Base-by-base conservation (phyloP, 75 land plant species). In the Azolla pinnata region DNA sequence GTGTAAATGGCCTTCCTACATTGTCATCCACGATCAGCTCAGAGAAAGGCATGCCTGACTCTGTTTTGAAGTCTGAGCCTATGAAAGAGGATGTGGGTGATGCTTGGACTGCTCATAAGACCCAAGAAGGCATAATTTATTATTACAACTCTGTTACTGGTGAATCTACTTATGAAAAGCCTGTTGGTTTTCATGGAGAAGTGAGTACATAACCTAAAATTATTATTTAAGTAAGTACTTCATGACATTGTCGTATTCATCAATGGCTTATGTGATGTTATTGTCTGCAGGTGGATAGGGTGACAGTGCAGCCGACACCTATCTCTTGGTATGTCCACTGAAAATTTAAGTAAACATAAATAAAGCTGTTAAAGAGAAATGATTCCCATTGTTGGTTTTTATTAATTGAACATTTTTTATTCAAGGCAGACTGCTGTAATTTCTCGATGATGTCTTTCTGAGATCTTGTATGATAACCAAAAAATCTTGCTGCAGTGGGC, bases 61-160 rank as follows among this genome's bases (percentile, higher is more conserved):
- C 29, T 48, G 44, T 55, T 29, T 61, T 51, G 73, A 75, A 84
- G 60, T 61, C 40, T 47, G 26, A 62, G 59, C 20, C 73, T 78
- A 62, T 57, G 65, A 33, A 60, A 30, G 64, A 71, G 20, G 80
- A 73, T 33, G 66, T 30, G 55, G 73, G 33, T 33, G 75, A 91
- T 67, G 73, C 76, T 21, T 92, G 96, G 97, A 85, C 87, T 45
- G 93, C 96, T 33, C 96, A 88, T 72, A 82, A 76, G 68, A 88
- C 84, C 35, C 87, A 78, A 18, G 44, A 81, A 26, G 97, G 97
- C 28, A 61, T 51, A 33, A 59, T 85, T 26, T 92, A 92, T 63
- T 92, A 88, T 60, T 88, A 88, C 65, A 88, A 92, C 76, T 81
- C 96, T 47, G 16, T 85, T 3, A 80, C 97, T 28, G 90, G 96